phyloP scores from a whole-genome alignment of 83 land plant species.

The Diphasiastrum complanatum region DNA sequence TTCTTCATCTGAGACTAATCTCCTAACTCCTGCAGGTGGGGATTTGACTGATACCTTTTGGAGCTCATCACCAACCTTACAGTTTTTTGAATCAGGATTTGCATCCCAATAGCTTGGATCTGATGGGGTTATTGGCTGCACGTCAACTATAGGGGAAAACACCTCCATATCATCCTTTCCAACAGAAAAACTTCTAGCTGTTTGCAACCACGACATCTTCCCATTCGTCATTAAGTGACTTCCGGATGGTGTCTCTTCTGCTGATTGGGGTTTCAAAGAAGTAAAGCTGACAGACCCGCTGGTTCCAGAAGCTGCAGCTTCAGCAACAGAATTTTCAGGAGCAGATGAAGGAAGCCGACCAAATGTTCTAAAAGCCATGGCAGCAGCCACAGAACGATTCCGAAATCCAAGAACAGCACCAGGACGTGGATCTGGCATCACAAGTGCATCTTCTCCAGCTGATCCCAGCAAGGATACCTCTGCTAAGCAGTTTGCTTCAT shows the following conservation, averaged over 20 bases:
- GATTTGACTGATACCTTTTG: neutral
- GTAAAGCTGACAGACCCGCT: neutral
- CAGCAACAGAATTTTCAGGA: too few relatives aligned
- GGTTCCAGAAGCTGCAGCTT: neutral
- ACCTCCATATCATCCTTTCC: conserved; percentile 10
- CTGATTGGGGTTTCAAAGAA: neutral
- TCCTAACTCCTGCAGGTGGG: neutral
- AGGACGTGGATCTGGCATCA: conserved; percentile 10
- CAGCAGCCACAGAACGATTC: neutral
- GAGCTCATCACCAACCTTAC: neutral
- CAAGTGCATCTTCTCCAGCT: neutral
- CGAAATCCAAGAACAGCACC: neutral
- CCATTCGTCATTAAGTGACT: neutral
- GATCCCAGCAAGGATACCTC: neutral
- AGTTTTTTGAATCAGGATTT: neutral
- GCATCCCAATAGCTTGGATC: neutral
- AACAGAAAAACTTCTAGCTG: neutral
- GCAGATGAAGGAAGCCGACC: neutral
- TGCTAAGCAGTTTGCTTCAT: conserved; percentile 1
- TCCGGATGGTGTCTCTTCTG: neutral
- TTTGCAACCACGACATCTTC: neutral
- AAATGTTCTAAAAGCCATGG: neutral
- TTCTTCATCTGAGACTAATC: neutral
- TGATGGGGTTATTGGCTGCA: conserved; percentile 3
- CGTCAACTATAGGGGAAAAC: conserved; percentile 10